phyloP scores from a whole-genome alignment of 352 stramenopile species.

The Phytophthora ohioensis region DNA sequence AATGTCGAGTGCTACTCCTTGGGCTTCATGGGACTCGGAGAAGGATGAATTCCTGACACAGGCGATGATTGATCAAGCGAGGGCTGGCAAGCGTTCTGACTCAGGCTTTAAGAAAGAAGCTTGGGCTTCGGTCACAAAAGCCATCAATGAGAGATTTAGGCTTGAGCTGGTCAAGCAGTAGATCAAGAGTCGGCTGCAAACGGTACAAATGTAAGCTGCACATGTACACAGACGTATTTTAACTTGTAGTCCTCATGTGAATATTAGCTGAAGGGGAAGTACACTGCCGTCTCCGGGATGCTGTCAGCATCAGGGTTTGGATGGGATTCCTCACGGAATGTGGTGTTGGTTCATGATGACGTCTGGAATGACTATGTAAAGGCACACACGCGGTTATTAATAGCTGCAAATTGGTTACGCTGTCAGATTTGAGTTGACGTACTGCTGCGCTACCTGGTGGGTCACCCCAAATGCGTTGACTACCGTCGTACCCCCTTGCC shows the following conservation, averaged over 20 bases:
- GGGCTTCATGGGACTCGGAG: background rate
- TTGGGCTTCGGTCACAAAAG: background rate
- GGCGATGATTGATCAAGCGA: background rate
- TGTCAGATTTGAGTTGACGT: background rate
- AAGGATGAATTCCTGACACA: background rate
- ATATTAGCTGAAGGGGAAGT: background rate
- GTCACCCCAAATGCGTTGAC: background rate
- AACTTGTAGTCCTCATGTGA: background rate
- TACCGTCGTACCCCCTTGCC: background rate
- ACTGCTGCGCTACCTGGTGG: background rate
- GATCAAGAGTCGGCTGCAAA: conserved; percentile 7
- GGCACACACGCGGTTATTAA: background rate
- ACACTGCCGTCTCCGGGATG: background rate
- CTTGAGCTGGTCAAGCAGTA: background rate
- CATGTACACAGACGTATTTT: background rate
- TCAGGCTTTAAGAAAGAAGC: background rate
- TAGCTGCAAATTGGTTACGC: too few species aligned
- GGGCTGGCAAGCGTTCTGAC: background rate
- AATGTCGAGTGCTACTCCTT: background rate
- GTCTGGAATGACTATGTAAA: conserved; percentile 12
- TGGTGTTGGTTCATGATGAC: conserved; percentile 6
- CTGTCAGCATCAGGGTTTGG: conserved; percentile 3
- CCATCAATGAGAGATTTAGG: background rate
- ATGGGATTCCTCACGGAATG: conserved; percentile 2
- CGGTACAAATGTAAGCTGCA: background rate